phyloP scores from a whole-genome alignment of 306 rosid species.

The Boehmeria nivea region DNA sequence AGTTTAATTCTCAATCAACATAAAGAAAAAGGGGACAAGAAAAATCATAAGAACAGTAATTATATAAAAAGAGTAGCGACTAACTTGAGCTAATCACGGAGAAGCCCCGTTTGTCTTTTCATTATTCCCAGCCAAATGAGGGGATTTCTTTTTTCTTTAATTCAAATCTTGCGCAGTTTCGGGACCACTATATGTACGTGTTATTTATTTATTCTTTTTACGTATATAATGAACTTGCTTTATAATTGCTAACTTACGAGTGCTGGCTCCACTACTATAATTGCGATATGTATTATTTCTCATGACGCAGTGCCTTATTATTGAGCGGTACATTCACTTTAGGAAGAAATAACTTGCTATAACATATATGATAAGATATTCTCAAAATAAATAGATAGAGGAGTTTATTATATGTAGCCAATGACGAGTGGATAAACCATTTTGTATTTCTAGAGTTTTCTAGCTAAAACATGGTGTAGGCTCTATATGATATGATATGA shows the following conservation, averaged over 20 bases:
- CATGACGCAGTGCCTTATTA: not conserved
- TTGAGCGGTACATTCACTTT: too few relatives aligned
- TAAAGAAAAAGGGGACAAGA: not conserved
- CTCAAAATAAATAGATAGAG: too few relatives aligned
- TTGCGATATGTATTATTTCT: not conserved
- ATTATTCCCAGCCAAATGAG: not conserved
- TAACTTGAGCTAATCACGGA: constrained; percentile 20
- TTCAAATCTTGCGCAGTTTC: not conserved
- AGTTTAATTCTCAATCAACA: not conserved
- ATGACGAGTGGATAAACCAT: not conserved
- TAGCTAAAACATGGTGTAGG: too few relatives aligned
- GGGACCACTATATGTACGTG: not conserved
- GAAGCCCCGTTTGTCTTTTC: not conserved
- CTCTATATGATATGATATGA: too few relatives aligned
- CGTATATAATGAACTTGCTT: not conserved
- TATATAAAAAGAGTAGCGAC: not conserved
- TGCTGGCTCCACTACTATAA: not conserved
- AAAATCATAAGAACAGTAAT: not conserved
- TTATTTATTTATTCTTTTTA: not conserved
- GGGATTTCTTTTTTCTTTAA: not conserved
- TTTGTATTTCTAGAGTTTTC: not conserved
- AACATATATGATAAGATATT: too few relatives aligned
- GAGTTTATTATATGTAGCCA: not conserved
- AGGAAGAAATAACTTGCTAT: too few relatives aligned
- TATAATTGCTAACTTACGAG: too few relatives aligned